phyloP scores from a whole-genome alignment of 2,329 filamentous ascomycete species.

The Albifimbria verrucaria region DNA sequence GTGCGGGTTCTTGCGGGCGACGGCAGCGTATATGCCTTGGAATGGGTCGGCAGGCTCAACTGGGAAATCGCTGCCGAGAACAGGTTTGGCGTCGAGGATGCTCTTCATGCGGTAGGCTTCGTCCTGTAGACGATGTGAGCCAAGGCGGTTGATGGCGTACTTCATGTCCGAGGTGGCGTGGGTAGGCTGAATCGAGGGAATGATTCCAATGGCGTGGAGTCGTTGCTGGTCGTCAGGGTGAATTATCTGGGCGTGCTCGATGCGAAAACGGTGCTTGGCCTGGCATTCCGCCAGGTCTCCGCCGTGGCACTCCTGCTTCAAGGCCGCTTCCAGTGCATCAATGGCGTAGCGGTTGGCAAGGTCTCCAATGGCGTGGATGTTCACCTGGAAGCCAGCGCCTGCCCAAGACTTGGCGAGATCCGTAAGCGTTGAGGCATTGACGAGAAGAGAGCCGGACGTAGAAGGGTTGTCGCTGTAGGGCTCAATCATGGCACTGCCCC shows the following conservation, averaged over 20 bases:
- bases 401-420: slow-evolving; percentile 57
- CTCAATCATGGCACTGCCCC: slow-evolving; percentile 69
- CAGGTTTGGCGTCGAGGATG: slow-evolving; percentile 48
- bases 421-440: slow-evolving; percentile 58
- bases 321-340: slow-evolving; percentile 57
- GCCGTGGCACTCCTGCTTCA: slow-evolving; percentile 49
- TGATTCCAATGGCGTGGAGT: slow-evolving; percentile 56
- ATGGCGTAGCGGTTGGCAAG: slow-evolving; percentile 63
- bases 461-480: slow-evolving; percentile 63
- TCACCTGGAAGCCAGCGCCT: slow-evolving; percentile 60
- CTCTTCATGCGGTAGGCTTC: slow-evolving; percentile 67
- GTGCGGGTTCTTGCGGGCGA: slow-evolving; percentile 57
- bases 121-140: slow-evolving; percentile 45
- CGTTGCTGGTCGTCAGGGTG: slow-evolving; percentile 61
- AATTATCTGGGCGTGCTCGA: slow-evolving; percentile 71
- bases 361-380: slow-evolving; percentile 71
- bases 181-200: slow-evolving; percentile 69
- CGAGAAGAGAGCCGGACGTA: slow-evolving; percentile 61
- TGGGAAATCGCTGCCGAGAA: slow-evolving; percentile 69
- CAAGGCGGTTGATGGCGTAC: slow-evolving; percentile 61
- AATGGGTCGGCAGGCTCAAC: slow-evolving; percentile 68
- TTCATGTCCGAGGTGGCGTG: slow-evolving; percentile 70
- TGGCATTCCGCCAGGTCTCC: slow-evolving; percentile 47
- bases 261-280: slow-evolving; percentile 55
- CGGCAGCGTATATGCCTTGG: slow-evolving; percentile 66